phyloP scores from a whole-genome alignment of 1,284 basidiomycete genomes.

The Coriolopsis trogii region DNA sequence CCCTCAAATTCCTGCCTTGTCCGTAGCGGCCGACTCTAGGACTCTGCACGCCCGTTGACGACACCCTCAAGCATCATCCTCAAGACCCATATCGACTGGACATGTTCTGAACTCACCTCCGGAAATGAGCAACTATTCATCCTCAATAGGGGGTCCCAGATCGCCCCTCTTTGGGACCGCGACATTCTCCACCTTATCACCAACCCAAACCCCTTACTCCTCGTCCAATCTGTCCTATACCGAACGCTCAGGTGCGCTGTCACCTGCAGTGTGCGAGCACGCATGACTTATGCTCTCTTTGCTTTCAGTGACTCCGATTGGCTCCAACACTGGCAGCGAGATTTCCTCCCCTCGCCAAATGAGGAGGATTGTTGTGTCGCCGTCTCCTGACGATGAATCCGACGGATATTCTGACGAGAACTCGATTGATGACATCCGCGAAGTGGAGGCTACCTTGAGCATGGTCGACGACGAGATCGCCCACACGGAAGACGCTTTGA shows the following conservation, averaged over 20 bases:
- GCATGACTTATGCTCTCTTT: not conserved
- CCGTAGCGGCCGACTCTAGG: not conserved
- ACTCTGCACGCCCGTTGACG: not conserved
- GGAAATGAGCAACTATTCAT: conserved; percentile 28
- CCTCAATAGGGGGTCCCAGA: conserved; percentile 40
- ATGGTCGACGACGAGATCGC: conserved; percentile 67
- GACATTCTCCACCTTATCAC: conserved; percentile 50
- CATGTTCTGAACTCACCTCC: conserved; percentile 15
- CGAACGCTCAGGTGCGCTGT: conserved; percentile 17
- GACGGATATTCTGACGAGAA: conserved; percentile 47
- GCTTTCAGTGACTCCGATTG: conserved; percentile 35
- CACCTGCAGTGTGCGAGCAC: too few relatives aligned
- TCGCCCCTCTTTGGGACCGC: conserved; percentile 54
- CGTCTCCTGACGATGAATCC: conserved; percentile 34
- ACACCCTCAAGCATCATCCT: not conserved
- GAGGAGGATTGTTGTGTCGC: conserved; percentile 46
- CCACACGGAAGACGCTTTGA: conserved; percentile 60
- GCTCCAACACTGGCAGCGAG: conserved; percentile 43
- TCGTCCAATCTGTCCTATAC: conserved; percentile 46
- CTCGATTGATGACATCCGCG: conserved; percentile 48
- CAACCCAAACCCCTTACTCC: conserved; percentile 45
- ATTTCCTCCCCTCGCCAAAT: conserved; percentile 40
- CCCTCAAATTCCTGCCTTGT: conserved; percentile 4
- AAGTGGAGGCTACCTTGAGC: conserved; percentile 70
- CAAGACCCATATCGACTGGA: not conserved